phyloP scores from a whole-genome alignment of 2,329 filamentous ascomycete genomes.

The Zarea fungicola region DNA sequence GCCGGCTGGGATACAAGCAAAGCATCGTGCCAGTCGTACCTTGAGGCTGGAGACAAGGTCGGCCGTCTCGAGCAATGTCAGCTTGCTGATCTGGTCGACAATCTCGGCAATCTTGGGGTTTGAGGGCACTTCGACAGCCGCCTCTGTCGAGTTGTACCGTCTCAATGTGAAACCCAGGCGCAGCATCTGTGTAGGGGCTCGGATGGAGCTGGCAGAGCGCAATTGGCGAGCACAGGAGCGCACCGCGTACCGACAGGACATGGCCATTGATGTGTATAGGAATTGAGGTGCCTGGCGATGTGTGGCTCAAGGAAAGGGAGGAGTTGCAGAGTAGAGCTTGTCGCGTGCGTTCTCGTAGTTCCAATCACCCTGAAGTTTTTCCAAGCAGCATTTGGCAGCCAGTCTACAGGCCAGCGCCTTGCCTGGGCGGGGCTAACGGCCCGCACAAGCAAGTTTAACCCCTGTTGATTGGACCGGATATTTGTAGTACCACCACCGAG shows the following conservation, averaged over 20 bases:
- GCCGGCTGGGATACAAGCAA: no score
- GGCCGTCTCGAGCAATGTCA: constrained; percentile 95
- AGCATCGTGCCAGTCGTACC: constrained; percentile 53
- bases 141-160: constrained; percentile 86
- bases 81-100: constrained; percentile 97
- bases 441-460: not conserved
- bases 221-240: constrained; percentile 61
- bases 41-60: constrained; percentile 93
- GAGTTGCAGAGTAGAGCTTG: constrained; percentile 8
- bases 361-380: constrained; percentile 36
- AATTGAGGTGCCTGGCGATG: constrained; percentile 21
- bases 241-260: constrained; percentile 58
- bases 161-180: constrained; percentile 48
- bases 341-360: constrained; percentile 20
- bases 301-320: constrained; percentile 20
- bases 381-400: constrained; percentile 25
- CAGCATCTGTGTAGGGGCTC: constrained; percentile 42
- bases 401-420: constrained; percentile 17
- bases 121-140: constrained; percentile 45
- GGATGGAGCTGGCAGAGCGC: constrained; percentile 42
- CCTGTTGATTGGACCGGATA: constrained; percentile 33
- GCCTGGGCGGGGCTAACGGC: constrained; percentile 6
- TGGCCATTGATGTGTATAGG: constrained; percentile 47
- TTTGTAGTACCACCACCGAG: constrained; percentile 29
- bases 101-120: constrained; percentile 93